phyloP scores from a whole-genome alignment of 305 asterid genomes.

The Nicotiana rustica region DNA sequence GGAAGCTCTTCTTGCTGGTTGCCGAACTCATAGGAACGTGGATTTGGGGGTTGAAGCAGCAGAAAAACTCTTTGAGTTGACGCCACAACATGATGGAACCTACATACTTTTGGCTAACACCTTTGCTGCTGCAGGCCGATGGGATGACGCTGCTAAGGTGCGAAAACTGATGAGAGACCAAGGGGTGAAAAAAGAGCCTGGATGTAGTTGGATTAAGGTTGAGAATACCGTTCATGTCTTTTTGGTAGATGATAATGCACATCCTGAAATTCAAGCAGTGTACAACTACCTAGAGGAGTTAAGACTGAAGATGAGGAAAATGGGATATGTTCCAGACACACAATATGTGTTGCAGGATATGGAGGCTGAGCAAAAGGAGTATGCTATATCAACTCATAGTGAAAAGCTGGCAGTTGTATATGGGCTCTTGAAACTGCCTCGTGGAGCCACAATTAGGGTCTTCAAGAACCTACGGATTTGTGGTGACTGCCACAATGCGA shows the following conservation, averaged over 20 bases:
- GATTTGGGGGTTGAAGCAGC: conserved; percentile 87
- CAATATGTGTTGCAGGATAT: conserved; percentile 80
- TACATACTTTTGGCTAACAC: conserved; percentile 82
- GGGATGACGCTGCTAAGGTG: conserved; percentile 75
- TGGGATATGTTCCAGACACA: conserved; percentile 89
- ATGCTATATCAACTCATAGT: conserved; percentile 85
- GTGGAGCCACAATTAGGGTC: conserved; percentile 72
- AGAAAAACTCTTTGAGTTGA: conserved; percentile 67
- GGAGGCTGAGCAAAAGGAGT: conserved; percentile 86
- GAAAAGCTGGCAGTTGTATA: conserved; percentile 92
- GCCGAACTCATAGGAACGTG: conserved; percentile 73
- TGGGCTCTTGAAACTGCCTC: conserved; percentile 84
- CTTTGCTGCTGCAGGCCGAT: conserved; percentile 71
- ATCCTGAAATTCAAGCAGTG: conserved; percentile 72
- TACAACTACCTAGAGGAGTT: conserved; percentile 66
- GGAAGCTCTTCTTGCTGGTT: conserved; percentile 90
- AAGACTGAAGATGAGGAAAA: conserved; percentile 62
- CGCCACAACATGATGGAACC: conserved; percentile 86
- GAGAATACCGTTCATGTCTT: conserved; percentile 84
- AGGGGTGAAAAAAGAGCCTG: conserved; percentile 96
- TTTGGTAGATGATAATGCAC: conserved; percentile 77
- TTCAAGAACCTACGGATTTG: conserved; percentile 93
- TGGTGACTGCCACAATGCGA: conserved; percentile 90
- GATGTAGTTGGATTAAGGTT: conserved; percentile 92
- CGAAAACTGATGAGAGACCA: conserved; percentile 83